Evolutionary conservation across 805 yeast species (phyloP).

Genomic region (Pichia nakasei): DNA sequence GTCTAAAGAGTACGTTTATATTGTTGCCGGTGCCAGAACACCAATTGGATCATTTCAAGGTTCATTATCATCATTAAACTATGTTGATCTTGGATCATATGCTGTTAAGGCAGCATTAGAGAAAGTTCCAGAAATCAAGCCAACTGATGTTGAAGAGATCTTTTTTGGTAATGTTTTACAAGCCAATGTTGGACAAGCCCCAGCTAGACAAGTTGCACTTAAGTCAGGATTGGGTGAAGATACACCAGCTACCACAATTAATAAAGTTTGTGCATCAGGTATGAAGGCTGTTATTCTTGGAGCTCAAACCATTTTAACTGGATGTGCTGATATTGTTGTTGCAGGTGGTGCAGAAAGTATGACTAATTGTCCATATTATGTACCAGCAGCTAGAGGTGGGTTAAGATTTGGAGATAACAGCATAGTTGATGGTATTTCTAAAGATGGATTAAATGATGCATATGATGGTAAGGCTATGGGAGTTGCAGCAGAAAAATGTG

Average conservation of each 20-base stretch:
- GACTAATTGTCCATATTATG: constrained; percentile 91
- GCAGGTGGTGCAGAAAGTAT: constrained; percentile 98
- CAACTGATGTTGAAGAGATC: constrained; percentile 78
- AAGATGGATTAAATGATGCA: constrained; percentile 91
- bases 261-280: constrained; percentile 97
- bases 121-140: constrained; percentile 71
- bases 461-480: constrained; percentile 91
- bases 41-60: constrained; percentile 97
- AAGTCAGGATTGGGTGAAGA: constrained; percentile 77
- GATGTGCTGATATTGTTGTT: constrained; percentile 84
- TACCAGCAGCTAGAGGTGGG: constrained; percentile 80
- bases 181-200: constrained; percentile 94
- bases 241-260: constrained; percentile 81
- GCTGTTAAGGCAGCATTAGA: constrained; percentile 86
- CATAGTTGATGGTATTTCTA: constrained; percentile 80
- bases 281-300: constrained; percentile 85
- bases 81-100: constrained; percentile 82
- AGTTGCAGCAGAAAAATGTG: constrained; percentile 94
- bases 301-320: constrained; percentile 83
- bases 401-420: constrained; percentile 79
- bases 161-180: constrained; percentile 87
- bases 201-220: constrained; percentile 95
- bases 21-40: constrained; percentile 87
- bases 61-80: constrained; percentile 59
- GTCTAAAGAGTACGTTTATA: constrained; percentile 52